Conservation (phyloP, 2,329 filamentous ascomycete species). For the Fusarium austroafricanum region DNA sequence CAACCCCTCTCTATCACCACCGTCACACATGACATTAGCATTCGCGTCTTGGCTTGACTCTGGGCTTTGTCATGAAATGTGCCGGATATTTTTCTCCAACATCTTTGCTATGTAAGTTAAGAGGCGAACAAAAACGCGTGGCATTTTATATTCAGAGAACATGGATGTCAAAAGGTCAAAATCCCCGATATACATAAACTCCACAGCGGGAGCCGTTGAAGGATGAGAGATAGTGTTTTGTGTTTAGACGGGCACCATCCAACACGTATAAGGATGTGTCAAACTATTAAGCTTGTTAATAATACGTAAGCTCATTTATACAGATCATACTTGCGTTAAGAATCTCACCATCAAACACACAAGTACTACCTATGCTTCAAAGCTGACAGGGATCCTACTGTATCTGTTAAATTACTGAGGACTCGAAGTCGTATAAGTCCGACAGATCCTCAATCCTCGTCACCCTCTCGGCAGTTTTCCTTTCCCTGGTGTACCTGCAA, state of each 20-base stretch:
- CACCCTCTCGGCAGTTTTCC: constrained; percentile 9
- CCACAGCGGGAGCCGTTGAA: constrained; percentile 4
- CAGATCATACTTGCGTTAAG: not conserved
- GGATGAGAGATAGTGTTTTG: not conserved
- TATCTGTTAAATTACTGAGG: not conserved
- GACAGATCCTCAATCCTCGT: not conserved
- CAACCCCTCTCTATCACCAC: constrained; percentile 37
- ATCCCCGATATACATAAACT: constrained; percentile 1
- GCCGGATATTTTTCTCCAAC: not conserved
- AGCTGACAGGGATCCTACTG: not conserved
- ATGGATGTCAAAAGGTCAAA: not conserved
- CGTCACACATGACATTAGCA: constrained; percentile 32
- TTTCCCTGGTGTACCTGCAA: not conserved
- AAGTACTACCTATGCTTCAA: not conserved
- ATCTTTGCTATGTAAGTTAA: not conserved
- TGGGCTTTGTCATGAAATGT: constrained; percentile 13
- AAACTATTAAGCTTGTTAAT: not conserved
- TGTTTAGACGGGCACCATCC: not conserved
- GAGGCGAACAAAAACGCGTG: constrained; percentile 4
- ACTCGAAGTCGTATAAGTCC: not conserved
- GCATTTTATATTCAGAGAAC: constrained; percentile 1
- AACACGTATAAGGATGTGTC: not conserved
- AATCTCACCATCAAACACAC: not conserved
- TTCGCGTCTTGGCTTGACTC: constrained; percentile 28
- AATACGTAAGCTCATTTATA: constrained; percentile 5